These are phyloP conservation scores for Aspergillus leporis DNA, from an alignment of 495 filamentous ascomycete species.

Conservation along the genomic window DNA sequence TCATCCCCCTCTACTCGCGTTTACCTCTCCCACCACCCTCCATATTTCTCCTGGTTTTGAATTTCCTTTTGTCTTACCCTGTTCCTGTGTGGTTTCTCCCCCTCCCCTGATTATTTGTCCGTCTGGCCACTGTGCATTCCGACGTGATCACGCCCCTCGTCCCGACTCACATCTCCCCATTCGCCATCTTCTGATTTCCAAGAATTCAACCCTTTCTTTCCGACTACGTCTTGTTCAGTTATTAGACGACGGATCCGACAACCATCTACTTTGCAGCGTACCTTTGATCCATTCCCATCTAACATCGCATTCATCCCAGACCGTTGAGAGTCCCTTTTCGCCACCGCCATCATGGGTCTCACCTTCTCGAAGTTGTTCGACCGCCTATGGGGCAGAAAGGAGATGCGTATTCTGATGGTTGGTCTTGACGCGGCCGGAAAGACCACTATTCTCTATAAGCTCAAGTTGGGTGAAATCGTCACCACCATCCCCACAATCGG, in stretches of 20 bases:
- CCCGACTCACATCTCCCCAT: constrained; percentile 26
- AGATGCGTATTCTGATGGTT: constrained; percentile 99
- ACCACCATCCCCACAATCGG: constrained; percentile 99
- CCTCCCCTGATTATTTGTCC: constrained; percentile 23
- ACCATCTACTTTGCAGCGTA: constrained; percentile 1
- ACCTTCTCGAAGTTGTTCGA: constrained; percentile 92
- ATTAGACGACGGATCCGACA: constrained; percentile 3
- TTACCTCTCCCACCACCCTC: not conserved
- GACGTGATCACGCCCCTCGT: constrained; percentile 29
- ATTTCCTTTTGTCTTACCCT: constrained; percentile 11
- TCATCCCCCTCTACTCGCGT: not conserved
- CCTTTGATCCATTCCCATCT: constrained; percentile 18
- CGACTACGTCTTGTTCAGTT: not conserved
- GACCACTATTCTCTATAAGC: constrained; percentile 99
- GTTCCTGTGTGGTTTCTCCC: constrained; percentile 11
- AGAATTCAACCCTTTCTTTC: constrained; percentile 11
- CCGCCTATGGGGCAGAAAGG: constrained; percentile 96
- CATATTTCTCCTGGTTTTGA: not conserved
- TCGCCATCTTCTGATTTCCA: constrained; percentile 10
- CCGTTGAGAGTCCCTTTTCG: constrained; percentile 28
- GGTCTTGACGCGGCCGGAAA: constrained; percentile 99
- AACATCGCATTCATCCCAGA: constrained; percentile 28
- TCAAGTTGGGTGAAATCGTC: constrained; percentile 99
- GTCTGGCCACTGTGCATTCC: constrained; percentile 20
- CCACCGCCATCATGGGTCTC: constrained; percentile 84